phyloP scores from a whole-genome alignment of 345 rosid species.

The Reutealis trisperma region DNA sequence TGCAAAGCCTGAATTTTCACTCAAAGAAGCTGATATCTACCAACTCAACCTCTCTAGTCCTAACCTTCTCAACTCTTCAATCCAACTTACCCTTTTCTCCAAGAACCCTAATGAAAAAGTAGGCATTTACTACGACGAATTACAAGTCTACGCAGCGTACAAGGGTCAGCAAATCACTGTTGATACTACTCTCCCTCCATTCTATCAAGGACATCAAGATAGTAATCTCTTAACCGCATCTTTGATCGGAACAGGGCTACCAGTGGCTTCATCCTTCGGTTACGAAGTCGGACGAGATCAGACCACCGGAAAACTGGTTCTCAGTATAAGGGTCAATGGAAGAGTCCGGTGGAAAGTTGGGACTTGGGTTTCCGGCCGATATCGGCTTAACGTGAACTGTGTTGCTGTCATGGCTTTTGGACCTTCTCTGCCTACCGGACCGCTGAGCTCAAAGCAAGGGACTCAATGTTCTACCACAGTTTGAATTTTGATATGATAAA shows the following conservation, averaged over 20 bases:
- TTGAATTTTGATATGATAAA: slow-evolving; percentile 26
- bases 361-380: slow-evolving; percentile 78
- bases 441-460: slow-evolving; percentile 56
- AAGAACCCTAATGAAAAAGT: slow-evolving; percentile 70
- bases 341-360: slow-evolving; percentile 83
- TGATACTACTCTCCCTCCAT: slow-evolving; percentile 60
- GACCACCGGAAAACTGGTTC: slow-evolving; percentile 49
- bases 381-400: slow-evolving; percentile 64
- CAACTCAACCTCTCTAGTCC: slow-evolving; percentile 62
- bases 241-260: slow-evolving; percentile 58
- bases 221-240: slow-evolving; percentile 61
- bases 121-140: slow-evolving; percentile 77
- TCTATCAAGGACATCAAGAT: slow-evolving; percentile 75
- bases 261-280: slow-evolving; percentile 62
- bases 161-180: slow-evolving; percentile 78
- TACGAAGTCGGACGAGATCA: slow-evolving; percentile 65
- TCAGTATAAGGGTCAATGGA: slow-evolving; percentile 62
- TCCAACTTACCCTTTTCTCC: slow-evolving; percentile 64
- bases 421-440: slow-evolving; percentile 40
- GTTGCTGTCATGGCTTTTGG: slow-evolving; percentile 63
- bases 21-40: slow-evolving; percentile 59
- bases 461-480: slow-evolving; percentile 65
- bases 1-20: slow-evolving; percentile 67
- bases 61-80: slow-evolving; percentile 81
- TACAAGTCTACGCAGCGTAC: slow-evolving; percentile 62